A percentile compares a stretch with the other conserved stretches of the same genome.
Conservation (phyloP, 768 basidiomycete genomes). For the Leccinum boreale region DNA sequence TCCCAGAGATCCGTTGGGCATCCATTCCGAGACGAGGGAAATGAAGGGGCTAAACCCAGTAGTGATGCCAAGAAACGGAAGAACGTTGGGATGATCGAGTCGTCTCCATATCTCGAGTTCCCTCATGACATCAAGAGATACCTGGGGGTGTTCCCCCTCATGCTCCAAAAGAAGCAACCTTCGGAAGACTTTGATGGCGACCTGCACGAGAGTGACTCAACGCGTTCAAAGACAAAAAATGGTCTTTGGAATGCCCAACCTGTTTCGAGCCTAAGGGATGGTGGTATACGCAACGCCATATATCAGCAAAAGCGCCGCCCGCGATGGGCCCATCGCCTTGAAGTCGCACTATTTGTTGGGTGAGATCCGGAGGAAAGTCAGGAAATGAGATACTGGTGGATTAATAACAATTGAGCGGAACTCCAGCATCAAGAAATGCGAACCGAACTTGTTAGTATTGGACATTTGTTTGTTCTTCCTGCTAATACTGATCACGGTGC, state of each 20-base stretch:
- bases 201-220: not conserved
- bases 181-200: conserved; percentile 12
- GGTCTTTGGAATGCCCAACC: not conserved
- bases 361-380: conserved; percentile 13
- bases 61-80: conserved; percentile 17
- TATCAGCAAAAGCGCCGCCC: conserved; percentile 9
- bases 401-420: not conserved
- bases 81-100: conserved; percentile 14
- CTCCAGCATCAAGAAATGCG: not conserved
- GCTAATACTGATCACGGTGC: not conserved
- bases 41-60: conserved; percentile 6
- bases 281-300: conserved; percentile 5
- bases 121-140: conserved; percentile 5
- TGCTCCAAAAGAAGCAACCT: conserved; percentile 1
- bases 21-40: conserved; percentile 13
- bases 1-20: conserved; percentile 6
- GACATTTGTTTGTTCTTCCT: not conserved
- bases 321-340: not conserved
- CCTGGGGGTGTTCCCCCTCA: not conserved
- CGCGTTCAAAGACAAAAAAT: not conserved
- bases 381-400: conserved; percentile 9
- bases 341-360: conserved; percentile 5
- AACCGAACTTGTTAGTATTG: conserved; percentile 4
- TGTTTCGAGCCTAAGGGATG: not conserved
- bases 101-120: conserved; percentile 16